A percentile compares a stretch with the other conserved stretches of the same genome.
Evolutionary conservation across 2,329 filamentous ascomycete species (phyloP).

Genomic region (Fusarium mundagurra): DNA sequence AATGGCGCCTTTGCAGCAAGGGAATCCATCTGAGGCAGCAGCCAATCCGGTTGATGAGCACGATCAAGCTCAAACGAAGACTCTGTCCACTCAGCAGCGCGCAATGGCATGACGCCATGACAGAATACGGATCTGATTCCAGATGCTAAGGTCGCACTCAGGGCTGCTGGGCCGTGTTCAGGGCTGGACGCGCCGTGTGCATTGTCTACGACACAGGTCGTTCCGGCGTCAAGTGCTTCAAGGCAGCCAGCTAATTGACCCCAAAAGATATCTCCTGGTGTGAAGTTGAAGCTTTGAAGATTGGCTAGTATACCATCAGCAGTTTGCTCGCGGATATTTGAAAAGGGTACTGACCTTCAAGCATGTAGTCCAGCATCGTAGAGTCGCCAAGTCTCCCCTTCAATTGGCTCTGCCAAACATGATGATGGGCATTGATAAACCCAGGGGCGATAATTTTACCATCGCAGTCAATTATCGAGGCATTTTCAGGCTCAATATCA

Average conservation of each 20-base stretch:
- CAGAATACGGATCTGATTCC: background rate
- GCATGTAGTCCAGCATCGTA: conserved; percentile 14
- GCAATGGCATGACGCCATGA: background rate
- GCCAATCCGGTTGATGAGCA: background rate
- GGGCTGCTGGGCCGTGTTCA: background rate
- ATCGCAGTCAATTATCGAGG: background rate
- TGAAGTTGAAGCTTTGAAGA: conserved; percentile 9
- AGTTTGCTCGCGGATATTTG: fast-evolving
- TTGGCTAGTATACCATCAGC: background rate
- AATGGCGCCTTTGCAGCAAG: background rate
- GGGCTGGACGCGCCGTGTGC: background rate
- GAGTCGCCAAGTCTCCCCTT: conserved; percentile 2
- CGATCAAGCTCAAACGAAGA: conserved; percentile 8
- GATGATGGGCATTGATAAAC: background rate
- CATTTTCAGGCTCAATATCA: fast-evolving
- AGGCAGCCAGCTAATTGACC: conserved; percentile 1
- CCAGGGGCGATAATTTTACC: background rate
- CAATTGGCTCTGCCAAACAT: conserved; percentile 11
- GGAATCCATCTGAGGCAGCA: background rate
- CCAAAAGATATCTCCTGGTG: background rate
- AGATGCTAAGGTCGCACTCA: background rate
- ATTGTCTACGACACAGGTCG: conserved; percentile 7
- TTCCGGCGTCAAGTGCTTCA: conserved; percentile 1
- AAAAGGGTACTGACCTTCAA: background rate
- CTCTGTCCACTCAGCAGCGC: background rate